Evolutionary conservation across 1,139 yeast species (phyloP), one percentile per base, ranked within the genome.

Genomic region (Candida pseudoviswanathii): DNA sequence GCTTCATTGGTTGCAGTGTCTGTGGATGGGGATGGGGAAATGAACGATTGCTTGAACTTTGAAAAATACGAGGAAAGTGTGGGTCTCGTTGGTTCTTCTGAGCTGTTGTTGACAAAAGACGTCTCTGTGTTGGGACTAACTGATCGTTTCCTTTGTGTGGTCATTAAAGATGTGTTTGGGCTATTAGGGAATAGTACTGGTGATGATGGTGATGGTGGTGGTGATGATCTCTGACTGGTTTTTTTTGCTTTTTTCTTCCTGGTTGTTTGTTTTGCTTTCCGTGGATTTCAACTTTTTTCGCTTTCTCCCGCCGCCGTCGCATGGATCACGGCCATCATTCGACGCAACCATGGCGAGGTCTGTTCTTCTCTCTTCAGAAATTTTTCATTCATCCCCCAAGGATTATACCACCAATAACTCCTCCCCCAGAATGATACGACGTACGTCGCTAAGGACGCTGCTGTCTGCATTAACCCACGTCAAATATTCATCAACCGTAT

Each of bases 121-220:
- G 30, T 22, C 25, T 45, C 40, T n/a, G 55, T 48, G 21, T 54
- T 53, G 2, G 62, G 62, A 44, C 62, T 58, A 5, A 58, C 39
- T 30, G 62, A 58, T 43, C 61, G 32, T 41, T 38, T 45, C 10
- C 33, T 44, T 8, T 48, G 43, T 8, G 26, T 25, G 24, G 41
- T 22, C 51, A 48, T 43, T 46, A 16, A 32, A 7, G 24, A 5
- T 11, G 6, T 22, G 26, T 21, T 21, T 21, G 32, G 16, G 16
- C 16, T 16, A 16, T 16, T 16, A 16, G 16, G 16, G 16, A 16
- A 16, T 16, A 16, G 16, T 16, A 16, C 16, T 16, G 31, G 5
- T 4, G 29, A 8, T 37, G 21, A 11, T 24, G 21, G 8, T 36
- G 27, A 36, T 22, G 6, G n/a, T 36, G n/a, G 37, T 34, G 38